Percentiles rank a stretch among this genome's conserved stretches.
Evolutionary conservation across 208 protist genomes (phyloP).

Genomic region (Sergeia podlipaevii): DNA sequence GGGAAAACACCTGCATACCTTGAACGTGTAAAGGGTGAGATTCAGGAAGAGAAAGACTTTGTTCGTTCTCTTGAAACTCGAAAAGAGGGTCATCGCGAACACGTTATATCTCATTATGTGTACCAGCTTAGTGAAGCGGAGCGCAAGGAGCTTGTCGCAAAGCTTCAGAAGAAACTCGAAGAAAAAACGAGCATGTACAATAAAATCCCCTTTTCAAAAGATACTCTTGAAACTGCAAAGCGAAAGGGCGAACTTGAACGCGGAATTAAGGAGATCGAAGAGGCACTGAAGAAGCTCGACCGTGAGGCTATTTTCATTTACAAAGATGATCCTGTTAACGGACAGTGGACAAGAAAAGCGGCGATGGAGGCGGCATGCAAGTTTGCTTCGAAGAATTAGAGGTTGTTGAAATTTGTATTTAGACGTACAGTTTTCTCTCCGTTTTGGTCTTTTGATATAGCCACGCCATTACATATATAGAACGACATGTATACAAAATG

Average conservation of each 20-base stretch:
- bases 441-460: too few species aligned
- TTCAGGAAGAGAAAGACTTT: conserved; percentile 79
- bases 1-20: conserved; percentile 87
- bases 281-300: conserved; percentile 71
- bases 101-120: conserved; percentile 53
- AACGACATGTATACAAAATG: conserved; percentile 3
- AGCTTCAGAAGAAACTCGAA: conserved; percentile 64
- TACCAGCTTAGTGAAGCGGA: conserved; percentile 78
- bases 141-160: conserved; percentile 51
- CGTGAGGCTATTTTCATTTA: conserved; percentile 88
- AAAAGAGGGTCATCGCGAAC: conserved; percentile 28
- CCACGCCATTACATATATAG: too few species aligned
- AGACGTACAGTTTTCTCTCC: too few species aligned
- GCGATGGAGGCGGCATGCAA: conserved; percentile 69
- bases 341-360: conserved; percentile 67
- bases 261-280: conserved; percentile 72
- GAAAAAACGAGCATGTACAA: conserved; percentile 61
- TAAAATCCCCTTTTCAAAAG: conserved; percentile 83
- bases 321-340: conserved; percentile 75
- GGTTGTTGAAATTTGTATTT: too few species aligned
- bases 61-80: conserved; percentile 59
- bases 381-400: conserved; percentile 20
- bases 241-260: conserved; percentile 64
- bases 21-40: conserved; percentile 78
- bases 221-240: conserved; percentile 64